phyloP scores from a whole-genome alignment of 2,329 filamentous ascomycete genomes.

The Aspergillus novofumigatus region DNA sequence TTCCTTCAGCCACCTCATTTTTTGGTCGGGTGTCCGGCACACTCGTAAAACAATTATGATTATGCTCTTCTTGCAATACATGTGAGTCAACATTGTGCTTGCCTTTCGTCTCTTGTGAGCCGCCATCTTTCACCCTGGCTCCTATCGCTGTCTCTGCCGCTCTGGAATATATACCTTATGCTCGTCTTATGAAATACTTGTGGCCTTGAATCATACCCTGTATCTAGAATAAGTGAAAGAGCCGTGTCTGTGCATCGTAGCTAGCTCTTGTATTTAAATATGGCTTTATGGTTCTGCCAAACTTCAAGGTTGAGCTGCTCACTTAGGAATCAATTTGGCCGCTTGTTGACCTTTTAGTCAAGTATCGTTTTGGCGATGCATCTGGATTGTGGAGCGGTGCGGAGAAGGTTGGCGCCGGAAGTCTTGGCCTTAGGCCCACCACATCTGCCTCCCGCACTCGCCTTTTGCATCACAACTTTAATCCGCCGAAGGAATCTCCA shows the following conservation, averaged over 20 bases:
- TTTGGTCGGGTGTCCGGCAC: neutral
- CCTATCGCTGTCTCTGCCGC: conserved; percentile 14
- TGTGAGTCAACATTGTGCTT: neutral
- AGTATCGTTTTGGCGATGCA: neutral
- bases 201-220: neutral
- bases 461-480: neutral
- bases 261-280: neutral
- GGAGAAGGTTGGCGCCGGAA: neutral
- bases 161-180: conserved; percentile 27
- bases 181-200: conserved; percentile 3
- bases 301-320: neutral
- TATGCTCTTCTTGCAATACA: neutral
- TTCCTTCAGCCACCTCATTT: conserved; percentile 10
- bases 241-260: neutral
- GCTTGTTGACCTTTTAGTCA: neutral
- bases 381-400: neutral
- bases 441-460: neutral
- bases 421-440: neutral
- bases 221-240: neutral
- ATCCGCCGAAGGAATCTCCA: neutral
- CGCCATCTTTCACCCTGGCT: conserved; percentile 5
- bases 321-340: neutral
- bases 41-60: conserved; percentile 1
- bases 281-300: neutral
- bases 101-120: conserved; percentile 5